Base-by-base conservation (phyloP, 441 rosid genomes). In the Omphalea diandra region DNA sequence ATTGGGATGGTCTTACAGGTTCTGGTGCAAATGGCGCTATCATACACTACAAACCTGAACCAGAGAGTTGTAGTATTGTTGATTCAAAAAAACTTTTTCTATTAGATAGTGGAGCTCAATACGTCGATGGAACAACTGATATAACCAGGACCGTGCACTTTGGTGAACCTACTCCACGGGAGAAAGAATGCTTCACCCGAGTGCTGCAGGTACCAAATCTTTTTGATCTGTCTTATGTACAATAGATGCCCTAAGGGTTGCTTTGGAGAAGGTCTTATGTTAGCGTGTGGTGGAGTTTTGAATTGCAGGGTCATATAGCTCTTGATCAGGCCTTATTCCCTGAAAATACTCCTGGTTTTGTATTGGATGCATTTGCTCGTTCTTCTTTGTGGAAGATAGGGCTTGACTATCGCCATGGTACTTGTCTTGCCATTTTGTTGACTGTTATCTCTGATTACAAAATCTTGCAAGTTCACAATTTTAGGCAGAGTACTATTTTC, bases 381-480 rank as follows among this genome's bases (percentile, higher is more conserved):
- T 92, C 92, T 35, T 85, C 83, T 72, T 88, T 95, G 27, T 95
- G 99, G 99, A 95, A 93, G 82, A 79, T 85, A 41, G 99, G 99
- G 71, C 99, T 95, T 77, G 99, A 95, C 85, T 93, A 95, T 71
- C 90, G 98, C 38, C 99, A 95, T 63, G 98, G 99, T 95, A 83
- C 67, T 70, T 60, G 6, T 78, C 66, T 57, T 71, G 22, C 56
- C 77, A 62, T 75, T 72, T 32, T 55, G 47, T 71, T 57, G 61
- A 11, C 69, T 63, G 40, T 26, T 20, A 0, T 67, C 41, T 46
- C 41, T 46, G n/a, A 27, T 54, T 5, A 10, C 38, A 58, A 69
- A 38, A 2, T 56, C 68, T 72, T 58, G 32, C 36, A 22, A 18
- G 41, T 5, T 72, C n/a, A 6, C 14, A 54, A 14, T 22, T 2